Evolutionary conservation across 768 basidiomycete species (phyloP).

Genomic region (Vishniacozyma victoriae): DNA sequence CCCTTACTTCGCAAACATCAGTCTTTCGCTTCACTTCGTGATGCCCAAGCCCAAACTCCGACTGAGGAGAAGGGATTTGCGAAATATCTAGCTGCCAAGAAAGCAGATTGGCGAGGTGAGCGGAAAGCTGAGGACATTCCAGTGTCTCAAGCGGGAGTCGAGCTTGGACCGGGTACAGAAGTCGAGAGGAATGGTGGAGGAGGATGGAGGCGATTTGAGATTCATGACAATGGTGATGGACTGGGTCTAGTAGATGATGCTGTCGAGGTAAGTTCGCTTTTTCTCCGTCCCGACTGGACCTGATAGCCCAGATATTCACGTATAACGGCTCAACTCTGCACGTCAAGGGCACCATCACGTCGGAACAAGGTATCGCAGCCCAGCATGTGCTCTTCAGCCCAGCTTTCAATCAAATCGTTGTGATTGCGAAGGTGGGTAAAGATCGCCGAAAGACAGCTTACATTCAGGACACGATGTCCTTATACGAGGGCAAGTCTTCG

Average conservation of each 20-base stretch:
- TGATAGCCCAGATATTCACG: conserved; percentile 8
- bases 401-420: too few species aligned
- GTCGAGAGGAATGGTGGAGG: conserved; percentile 29
- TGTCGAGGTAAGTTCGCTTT: conserved; percentile 21
- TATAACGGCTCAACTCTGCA: conserved; percentile 15
- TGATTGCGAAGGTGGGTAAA: too few species aligned
- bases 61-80: conserved; percentile 22
- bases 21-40: too few species aligned
- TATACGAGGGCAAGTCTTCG: too few species aligned
- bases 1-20: background rate
- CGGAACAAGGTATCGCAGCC: too few species aligned
- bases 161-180: conserved; percentile 30
- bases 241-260: conserved; percentile 12
- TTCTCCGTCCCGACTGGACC: background rate
- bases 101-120: conserved; percentile 12
- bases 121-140: conserved; percentile 5
- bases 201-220: conserved; percentile 14
- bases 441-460: too few species aligned
- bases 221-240: conserved; percentile 15
- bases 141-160: conserved; percentile 4
- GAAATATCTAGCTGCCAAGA: conserved; percentile 23
- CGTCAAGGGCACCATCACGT: conserved; percentile 12
- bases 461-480: too few species aligned
- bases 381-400: too few species aligned
- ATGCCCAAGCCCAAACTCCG: background rate